These are phyloP conservation scores for Salix caprea DNA, from an alignment of 345 rosid species.

Conservation along the genomic window DNA sequence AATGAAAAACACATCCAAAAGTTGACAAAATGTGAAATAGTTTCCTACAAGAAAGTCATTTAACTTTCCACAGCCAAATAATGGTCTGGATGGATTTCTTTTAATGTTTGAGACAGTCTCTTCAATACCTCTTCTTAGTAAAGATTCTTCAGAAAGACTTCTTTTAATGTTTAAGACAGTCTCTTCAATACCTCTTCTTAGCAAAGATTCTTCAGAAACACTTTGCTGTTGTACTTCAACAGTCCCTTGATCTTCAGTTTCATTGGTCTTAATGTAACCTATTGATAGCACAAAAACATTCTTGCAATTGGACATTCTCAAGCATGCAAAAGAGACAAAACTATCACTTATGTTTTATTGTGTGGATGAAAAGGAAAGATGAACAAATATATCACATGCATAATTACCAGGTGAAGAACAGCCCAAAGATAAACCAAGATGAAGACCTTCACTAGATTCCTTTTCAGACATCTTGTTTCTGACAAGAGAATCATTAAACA, in stretches of 20 bases:
- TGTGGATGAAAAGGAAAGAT: slow-evolving; percentile 3
- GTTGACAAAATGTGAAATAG: not conserved
- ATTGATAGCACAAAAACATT: slow-evolving; percentile 22
- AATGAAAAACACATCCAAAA: slow-evolving; percentile 5
- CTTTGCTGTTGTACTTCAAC: slow-evolving; percentile 22
- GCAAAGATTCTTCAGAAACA: slow-evolving; percentile 18
- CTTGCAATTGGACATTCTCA: slow-evolving; percentile 3
- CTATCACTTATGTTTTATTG: not conserved
- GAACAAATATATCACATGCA: not conserved
- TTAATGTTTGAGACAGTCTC: slow-evolving; percentile 9
- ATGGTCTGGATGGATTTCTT: not conserved
- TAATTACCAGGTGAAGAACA: slow-evolving; percentile 32
- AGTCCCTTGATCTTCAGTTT: slow-evolving; percentile 29
- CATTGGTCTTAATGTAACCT: slow-evolving; percentile 22
- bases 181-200: slow-evolving; percentile 32
- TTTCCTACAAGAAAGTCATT: not conserved
- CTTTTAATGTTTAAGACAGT: slow-evolving; percentile 4
- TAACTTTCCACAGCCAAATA: not conserved
- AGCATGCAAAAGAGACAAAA: not conserved
- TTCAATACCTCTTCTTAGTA: slow-evolving; percentile 31
- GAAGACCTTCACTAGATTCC: slow-evolving; percentile 35
- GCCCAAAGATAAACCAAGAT: slow-evolving; percentile 45
- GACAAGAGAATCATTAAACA: slow-evolving; percentile 9
- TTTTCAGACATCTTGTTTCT: slow-evolving; percentile 21
- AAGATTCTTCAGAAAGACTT: slow-evolving; percentile 21